Base-by-base conservation (phyloP, 176 grass and related monocot genomes). In the Oryza glaberrima region DNA sequence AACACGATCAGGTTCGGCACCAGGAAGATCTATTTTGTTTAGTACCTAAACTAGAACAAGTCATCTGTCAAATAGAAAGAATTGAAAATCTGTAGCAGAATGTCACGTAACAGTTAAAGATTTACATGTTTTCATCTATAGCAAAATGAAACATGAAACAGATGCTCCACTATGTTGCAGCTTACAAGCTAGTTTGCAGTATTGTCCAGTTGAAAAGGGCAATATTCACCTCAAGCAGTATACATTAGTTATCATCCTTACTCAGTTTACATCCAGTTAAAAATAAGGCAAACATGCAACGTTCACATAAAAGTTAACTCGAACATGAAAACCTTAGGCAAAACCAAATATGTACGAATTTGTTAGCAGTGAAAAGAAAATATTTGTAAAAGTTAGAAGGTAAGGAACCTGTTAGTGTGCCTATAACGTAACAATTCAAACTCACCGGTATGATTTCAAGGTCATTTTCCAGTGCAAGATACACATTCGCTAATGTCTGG, bases 1-100 rank as follows among this genome's bases (percentile, higher is more conserved):
- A 14, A 95, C 90, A 70, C 91, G 89, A 76, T 98, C 93, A 67
- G 95, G 95, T 80, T 95, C 95, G 85, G 95, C 95, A 77, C 95
- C 95, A 90, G 95, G 95, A 85, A 98, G 91, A 88, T 98, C 95
- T 90, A 98, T 98, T 92, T 98, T 98, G 81, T 98, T 98, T 88
- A 98, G 90, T 81, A 98, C 93, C 95, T 98, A 82, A 81, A 87
- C 58, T 74, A 90, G 44, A 88, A 78, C 20, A 75, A 68, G 47
- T 68, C 40, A 84, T 84, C 49, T 65, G 49, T 77, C 28, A 77
- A 80, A 86, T 67, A 86, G 7, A 41, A 72, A 72, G 45, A 82
- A 71, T 60, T 69, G 46, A 88, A 47, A 88, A 83, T 43, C 20
- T 43, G 65, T 60, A 86, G 54, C 19, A 68, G 34, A 58, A 67